phyloP scores from a whole-genome alignment of 2,329 filamentous ascomycete species.

The Ceratocystis cacaofunesta region DNA sequence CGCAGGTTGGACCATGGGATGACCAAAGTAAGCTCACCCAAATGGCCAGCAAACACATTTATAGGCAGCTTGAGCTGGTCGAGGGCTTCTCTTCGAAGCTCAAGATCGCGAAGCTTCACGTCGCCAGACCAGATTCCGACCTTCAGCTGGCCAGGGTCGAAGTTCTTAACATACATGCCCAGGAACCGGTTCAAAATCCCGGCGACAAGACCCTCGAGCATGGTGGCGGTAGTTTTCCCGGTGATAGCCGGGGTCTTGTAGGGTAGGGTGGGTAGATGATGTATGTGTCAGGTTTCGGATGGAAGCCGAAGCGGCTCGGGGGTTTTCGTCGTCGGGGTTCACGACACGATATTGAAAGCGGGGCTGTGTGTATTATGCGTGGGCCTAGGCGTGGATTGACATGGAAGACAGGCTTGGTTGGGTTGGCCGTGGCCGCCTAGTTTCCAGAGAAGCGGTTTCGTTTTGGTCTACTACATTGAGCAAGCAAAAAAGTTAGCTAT shows the following conservation, averaged over 20 bases:
- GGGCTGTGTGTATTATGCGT: not conserved
- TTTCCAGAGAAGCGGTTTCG: no score
- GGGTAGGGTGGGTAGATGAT: not conserved
- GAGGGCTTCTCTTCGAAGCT: constrained; percentile 84
- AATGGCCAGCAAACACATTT: constrained; percentile 89
- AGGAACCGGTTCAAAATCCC: constrained; percentile 97
- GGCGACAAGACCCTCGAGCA: constrained; percentile 95
- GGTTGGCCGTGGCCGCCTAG: no score
- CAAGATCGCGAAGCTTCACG: constrained; percentile 83
- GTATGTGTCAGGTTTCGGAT: not conserved
- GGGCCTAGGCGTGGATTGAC: not conserved
- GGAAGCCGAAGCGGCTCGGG: not conserved
- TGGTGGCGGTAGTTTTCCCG: constrained; percentile 26
- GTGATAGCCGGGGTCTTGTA: not conserved
- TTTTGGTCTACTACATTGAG: no score
- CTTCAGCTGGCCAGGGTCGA: constrained; percentile 93
- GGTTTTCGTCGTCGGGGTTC: not conserved
- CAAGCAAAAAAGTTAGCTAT: no score
- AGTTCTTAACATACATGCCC: constrained; percentile 99
- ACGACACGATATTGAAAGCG: no score
- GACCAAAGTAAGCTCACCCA: constrained; percentile 77
- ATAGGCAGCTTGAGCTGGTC: constrained; percentile 93
- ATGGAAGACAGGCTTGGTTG: not conserved
- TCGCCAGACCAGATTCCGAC: constrained; percentile 98
- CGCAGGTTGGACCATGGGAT: constrained; percentile 97